Evolutionary conservation across 1,284 basidiomycete genomes (phyloP).

Genomic region (Tilletia indica): DNA sequence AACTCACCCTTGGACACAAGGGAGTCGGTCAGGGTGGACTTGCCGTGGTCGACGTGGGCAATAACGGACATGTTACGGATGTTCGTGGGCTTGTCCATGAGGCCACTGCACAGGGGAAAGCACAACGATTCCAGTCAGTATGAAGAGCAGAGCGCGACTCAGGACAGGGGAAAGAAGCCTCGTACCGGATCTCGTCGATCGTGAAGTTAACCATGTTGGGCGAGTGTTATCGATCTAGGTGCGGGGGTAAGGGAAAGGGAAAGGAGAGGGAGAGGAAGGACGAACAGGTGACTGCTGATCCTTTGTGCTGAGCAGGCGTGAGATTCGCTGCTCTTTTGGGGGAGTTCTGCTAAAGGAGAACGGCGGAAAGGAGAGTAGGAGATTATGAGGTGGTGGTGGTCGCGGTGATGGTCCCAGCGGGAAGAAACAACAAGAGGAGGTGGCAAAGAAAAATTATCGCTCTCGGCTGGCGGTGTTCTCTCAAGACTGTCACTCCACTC

Average conservation of each 20-base stretch:
- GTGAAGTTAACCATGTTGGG: constrained; percentile 57
- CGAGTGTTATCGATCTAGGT: neutral
- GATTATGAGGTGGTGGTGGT: too few relatives aligned
- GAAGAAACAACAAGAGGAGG: too few relatives aligned
- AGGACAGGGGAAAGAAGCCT: neutral
- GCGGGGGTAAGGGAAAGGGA: neutral
- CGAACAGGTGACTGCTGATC: too few relatives aligned
- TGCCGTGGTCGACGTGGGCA: constrained; percentile 88
- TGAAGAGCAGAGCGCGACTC: neutral
- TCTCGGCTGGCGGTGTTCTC: too few relatives aligned
- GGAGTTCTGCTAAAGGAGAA: too few relatives aligned
- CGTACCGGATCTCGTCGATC: constrained; percentile 69
- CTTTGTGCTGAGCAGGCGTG: too few relatives aligned
- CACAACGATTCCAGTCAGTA: neutral
- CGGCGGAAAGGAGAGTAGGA: too few relatives aligned
- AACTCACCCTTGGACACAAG: constrained; percentile 81
- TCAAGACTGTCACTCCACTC: too few relatives aligned
- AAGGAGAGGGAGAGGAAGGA: too few relatives aligned
- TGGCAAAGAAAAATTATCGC: too few relatives aligned
- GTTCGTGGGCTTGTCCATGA: constrained; percentile 68
- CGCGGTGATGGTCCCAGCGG: too few relatives aligned
- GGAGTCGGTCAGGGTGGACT: constrained; percentile 98
- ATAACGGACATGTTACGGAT: constrained; percentile 84
- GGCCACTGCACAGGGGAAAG: constrained; percentile 1
- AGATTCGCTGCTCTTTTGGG: too few relatives aligned